Percentiles rank a stretch among this genome's conserved stretches.
Evolutionary conservation across 1,284 basidiomycete species (phyloP).

Genomic region (Kalmanozyma brasiliensis): DNA sequence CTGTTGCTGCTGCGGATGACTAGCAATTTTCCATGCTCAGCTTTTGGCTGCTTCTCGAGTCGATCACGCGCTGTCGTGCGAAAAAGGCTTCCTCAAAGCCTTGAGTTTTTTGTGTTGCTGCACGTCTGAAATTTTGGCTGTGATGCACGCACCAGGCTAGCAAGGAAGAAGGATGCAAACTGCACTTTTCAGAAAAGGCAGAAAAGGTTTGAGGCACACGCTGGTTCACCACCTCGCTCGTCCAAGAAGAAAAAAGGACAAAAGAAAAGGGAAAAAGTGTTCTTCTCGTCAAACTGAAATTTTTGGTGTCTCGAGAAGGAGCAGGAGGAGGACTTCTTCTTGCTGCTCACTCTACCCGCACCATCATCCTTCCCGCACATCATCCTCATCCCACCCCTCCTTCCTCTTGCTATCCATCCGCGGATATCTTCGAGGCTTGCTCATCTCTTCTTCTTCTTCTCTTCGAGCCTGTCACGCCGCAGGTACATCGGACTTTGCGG

Average conservation of each 20-base stretch:
- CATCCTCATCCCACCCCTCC: constrained; percentile 1
- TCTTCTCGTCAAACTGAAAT: constrained; percentile 11
- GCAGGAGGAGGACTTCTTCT: constrained; percentile 12
- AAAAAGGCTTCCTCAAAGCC: neutral
- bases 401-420: constrained; percentile 23
- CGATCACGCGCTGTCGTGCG: constrained; percentile 24
- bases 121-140: too few species aligned
- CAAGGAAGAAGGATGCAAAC: too few species aligned
- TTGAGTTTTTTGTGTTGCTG: too few species aligned
- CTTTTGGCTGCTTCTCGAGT: neutral
- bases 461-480: constrained; percentile 4
- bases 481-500: constrained; percentile 14
- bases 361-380: constrained; percentile 9
- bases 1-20: constrained; percentile 11
- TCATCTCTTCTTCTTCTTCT: constrained; percentile 5
- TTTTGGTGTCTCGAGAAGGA: constrained; percentile 1
- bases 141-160: too few species aligned
- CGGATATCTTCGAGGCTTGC: constrained; percentile 24
- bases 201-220: constrained; percentile 14
- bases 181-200: too few species aligned
- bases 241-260: neutral
- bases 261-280: constrained; percentile 19
- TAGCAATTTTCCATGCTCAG: constrained; percentile 24
- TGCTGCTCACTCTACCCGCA: constrained; percentile 5
- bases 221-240: neutral